Conservation (phyloP, 495 filamentous ascomycete species). For the Penicillium turbatum region DNA sequence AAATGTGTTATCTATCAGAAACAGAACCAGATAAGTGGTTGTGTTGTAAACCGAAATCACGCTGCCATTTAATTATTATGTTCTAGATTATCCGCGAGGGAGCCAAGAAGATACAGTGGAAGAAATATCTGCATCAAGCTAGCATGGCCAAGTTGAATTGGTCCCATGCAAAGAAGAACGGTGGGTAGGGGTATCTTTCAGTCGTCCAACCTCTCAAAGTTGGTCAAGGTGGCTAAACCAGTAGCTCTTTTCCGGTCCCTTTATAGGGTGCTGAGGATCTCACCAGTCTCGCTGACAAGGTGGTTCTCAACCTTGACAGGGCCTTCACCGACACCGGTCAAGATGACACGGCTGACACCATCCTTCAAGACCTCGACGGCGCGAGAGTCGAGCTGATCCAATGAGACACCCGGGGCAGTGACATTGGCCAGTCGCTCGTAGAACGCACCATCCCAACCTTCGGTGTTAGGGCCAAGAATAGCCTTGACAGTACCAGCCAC, state of each 20-base stretch:
- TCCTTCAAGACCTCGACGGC: constrained; percentile 59
- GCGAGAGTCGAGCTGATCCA: constrained; percentile 50
- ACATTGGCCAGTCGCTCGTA: constrained; percentile 45
- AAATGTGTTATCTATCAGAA: neutral
- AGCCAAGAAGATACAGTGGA: constrained; percentile 17
- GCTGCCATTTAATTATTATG: constrained; percentile 12
- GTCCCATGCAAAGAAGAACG: constrained; percentile 13
- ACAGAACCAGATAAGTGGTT: neutral
- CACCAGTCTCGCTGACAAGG: constrained; percentile 68
- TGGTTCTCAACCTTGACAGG: constrained; percentile 73
- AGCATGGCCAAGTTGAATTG: constrained; percentile 9
- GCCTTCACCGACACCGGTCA: constrained; percentile 88
- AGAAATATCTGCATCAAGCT: constrained; percentile 17
- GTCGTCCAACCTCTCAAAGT: neutral
- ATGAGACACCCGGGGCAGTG: constrained; percentile 43
- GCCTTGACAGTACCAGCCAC: constrained; percentile 68
- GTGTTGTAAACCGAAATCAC: constrained; percentile 1
- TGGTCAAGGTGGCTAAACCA: constrained; percentile 13
- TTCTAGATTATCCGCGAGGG: constrained; percentile 9
- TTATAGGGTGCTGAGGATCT: constrained; percentile 38
- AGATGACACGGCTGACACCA: constrained; percentile 82
- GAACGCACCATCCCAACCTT: constrained; percentile 60
- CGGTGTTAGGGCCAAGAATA: constrained; percentile 43
- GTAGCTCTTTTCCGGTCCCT: constrained; percentile 8
- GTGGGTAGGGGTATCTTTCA: constrained; percentile 28